A percentile compares a stretch with the other conserved stretches of the same genome.
phyloP scores from a whole-genome alignment of 441 rosid species.

The Populus hybrid region DNA sequence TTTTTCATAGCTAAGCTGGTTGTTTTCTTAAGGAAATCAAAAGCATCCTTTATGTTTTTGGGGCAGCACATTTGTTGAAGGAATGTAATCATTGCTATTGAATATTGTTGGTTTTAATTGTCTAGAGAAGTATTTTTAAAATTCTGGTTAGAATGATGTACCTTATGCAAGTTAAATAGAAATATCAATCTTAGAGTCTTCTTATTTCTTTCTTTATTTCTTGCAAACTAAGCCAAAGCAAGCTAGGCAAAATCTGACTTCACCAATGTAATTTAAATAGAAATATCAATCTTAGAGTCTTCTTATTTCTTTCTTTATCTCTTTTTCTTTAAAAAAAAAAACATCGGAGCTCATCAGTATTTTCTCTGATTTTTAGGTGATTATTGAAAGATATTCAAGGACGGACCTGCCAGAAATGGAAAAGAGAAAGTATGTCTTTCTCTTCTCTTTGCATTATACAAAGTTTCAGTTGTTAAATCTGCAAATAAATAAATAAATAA shows the following conservation, averaged over 20 bases:
- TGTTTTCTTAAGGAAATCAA: neutral
- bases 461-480: neutral
- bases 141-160: neutral
- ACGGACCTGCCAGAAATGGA: constrained; percentile 50
- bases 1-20: neutral
- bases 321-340: too few relatives aligned
- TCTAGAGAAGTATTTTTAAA: too few relatives aligned
- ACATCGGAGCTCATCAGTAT: neutral
- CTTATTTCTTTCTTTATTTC: neutral
- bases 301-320: neutral
- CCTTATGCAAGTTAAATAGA: neutral
- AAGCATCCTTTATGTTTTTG: too few relatives aligned
- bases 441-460: neutral
- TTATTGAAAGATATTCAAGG: constrained; percentile 43
- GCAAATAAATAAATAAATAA: neutral
- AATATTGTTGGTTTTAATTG: too few relatives aligned
- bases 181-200: too few relatives aligned
- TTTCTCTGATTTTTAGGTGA: constrained; percentile 25
- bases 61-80: too few relatives aligned
- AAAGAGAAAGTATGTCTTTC: constrained; percentile 38
- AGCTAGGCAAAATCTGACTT: neutral
- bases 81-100: too few relatives aligned
- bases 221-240: neutral
- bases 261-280: neutral
- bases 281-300: neutral